Base-by-base conservation (phyloP, 2,329 filamentous ascomycete species). In the Stagonosporopsis rhizophila region DNA sequence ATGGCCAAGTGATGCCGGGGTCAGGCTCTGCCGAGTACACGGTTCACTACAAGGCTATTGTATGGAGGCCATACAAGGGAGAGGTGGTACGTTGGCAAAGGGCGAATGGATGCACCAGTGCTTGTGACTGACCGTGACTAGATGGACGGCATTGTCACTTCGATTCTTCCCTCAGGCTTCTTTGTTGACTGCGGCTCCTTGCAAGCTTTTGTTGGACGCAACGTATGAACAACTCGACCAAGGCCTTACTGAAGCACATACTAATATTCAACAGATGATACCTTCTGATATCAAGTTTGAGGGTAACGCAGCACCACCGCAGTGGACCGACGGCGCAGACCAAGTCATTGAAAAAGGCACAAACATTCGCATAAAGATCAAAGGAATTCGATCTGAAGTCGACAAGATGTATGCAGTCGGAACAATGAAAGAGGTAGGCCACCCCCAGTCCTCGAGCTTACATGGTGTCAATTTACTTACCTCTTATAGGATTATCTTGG, bases 31-130 rank as follows among this genome's bases (percentile, higher is more conserved):
- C 95, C 19, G 92, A 97, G 78, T 99, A 97, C 75, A 96, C 91
- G 0, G 92, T 99, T 44, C 88, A 90, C 69, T 99, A 97, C 76
- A 91, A 93, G 59, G 95, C 95, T 49, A 94, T 99, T 58, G 92
- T 99, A 55, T 99, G 94, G 94, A 87, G 94, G 71, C 95, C 95
- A 11, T 99, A 98, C 83, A 94, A 95, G 79, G 94, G 95, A 72
- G 95, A 99, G 83, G 96, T 95, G 77, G 95, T 96, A 87, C 79
- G 89, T 79, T 50, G 56, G 44, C 27, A 45, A 27, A 50, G 28
- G 22, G 23, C 42, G 39, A 38, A 39, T 15, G 25, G 19, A 42
- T 23, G 44, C 12, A 23, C 23, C 15, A 14, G 20, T 32, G 19
- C 53, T 34, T 4, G 34, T 52, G 59, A 78, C 74, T 65, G 72